phyloP scores from a whole-genome alignment of 805 yeast genomes.

The Kregervanrija fluxuum region DNA sequence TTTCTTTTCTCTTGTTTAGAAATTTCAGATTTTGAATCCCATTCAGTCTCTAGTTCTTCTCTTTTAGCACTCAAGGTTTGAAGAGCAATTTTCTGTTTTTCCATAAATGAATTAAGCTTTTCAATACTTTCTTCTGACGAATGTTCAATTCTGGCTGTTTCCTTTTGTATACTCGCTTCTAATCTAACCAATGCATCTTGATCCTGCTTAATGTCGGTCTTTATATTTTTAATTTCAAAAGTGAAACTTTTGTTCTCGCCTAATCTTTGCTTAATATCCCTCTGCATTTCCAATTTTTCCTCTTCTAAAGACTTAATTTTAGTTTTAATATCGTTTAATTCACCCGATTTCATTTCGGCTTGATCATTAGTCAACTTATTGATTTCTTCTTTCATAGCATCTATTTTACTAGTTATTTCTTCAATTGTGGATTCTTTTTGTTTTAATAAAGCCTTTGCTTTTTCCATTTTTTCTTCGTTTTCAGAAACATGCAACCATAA shows the following conservation, averaged over 20 bases:
- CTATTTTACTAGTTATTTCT: conserved; percentile 2
- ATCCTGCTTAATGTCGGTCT: conserved; percentile 11
- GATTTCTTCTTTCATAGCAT: conserved; percentile 1
- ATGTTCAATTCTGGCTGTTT: conserved; percentile 32
- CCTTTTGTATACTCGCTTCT: conserved; percentile 20
- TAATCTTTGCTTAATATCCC: too few relatives aligned
- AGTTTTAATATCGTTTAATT: neutral
- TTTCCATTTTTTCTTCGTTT: conserved; percentile 16
- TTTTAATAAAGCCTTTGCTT: conserved; percentile 14
- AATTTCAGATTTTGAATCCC: conserved; percentile 9
- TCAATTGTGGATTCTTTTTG: conserved; percentile 1
- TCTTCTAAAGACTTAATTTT: conserved; percentile 7
- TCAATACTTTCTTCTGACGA: conserved; percentile 39
- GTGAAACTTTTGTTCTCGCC: too few relatives aligned
- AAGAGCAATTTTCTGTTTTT: conserved; percentile 13
- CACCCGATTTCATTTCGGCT: neutral
- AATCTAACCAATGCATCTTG: conserved; percentile 17
- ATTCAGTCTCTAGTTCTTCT: conserved; percentile 7
- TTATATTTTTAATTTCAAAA: neutral
- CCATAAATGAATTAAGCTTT: conserved; percentile 15
- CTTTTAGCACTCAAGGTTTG: conserved; percentile 7
- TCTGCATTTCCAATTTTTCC: conserved; percentile 4
- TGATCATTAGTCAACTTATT: conserved; percentile 6
- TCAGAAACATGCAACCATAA: conserved; percentile 38
- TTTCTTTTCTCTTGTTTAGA: conserved; percentile 12